Base-by-base conservation (phyloP, 2,329 filamentous ascomycete genomes). In the Penicillium brasilianum region DNA sequence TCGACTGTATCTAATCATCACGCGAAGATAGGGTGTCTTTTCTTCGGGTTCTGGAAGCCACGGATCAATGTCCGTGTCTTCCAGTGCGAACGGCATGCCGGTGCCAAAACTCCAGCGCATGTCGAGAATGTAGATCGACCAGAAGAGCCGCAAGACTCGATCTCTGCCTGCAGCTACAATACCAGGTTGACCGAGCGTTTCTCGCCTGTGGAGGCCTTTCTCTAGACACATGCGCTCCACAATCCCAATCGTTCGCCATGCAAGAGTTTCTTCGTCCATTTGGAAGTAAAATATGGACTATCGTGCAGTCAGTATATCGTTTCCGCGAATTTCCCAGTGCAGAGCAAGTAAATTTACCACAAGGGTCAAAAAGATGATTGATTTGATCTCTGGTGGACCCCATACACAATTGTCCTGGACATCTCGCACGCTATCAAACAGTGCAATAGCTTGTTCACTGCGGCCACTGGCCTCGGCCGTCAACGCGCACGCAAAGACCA, bases 241-340 rank as follows among this genome's bases (percentile, higher is more conserved):
- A 64, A 95, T 87, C 1, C 93, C 93, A 74, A 96, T 93, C n/a
- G 93, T 86, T 13, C 93, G 87, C 92, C 93, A 97, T 0, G 92
- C 90, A 11, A 94, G 83, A 0, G 89, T 84, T 76, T 97, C 93
- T 67, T 97, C 91, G 67, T 93, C 93, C 53, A 87, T 87, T 51
- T 96, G 87, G 71, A 96, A 97, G 64, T 93, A 86, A 73, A 93
- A 96, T 60, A 88, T 88, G 32, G 84, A 84, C 87, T 89, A 56
- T 25, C 14, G 22, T 10, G 2, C 5, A 14, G 41, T 71, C 44
- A 67, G 68, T 37, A 46, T 2, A 22, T 13, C 8, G 2, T 30
- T 14, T 32, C 3, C 6, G 22, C 4, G 22, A 11, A 8, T n/a
- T 6, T 4, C 14, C 16, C 44, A 11, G 10, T 7, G 1, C 25